A percentile compares a stretch with the other conserved stretches of the same genome.
These are phyloP conservation scores for Phytophthora tentaculata DNA, from an alignment of 352 stramenopile species.

Conservation along the genomic window DNA sequence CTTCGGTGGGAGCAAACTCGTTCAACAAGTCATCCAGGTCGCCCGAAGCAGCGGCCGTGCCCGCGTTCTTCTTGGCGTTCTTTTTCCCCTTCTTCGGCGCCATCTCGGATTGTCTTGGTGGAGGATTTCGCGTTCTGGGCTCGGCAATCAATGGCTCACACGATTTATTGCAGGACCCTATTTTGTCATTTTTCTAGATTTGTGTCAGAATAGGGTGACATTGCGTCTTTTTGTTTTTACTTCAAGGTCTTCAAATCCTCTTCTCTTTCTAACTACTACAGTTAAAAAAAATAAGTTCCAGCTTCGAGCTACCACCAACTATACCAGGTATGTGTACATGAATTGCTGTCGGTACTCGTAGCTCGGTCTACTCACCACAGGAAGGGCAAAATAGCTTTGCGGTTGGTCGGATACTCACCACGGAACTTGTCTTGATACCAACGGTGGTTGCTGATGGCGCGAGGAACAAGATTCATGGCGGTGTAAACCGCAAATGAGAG, in stretches of 20 bases:
- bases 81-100: constrained; percentile 86
- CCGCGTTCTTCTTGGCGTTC: constrained; percentile 59
- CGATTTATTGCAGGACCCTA: constrained; percentile 17
- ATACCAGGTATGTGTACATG: too few species aligned
- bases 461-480: constrained; percentile 54
- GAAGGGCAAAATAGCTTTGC: constrained; percentile 48
- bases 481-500: constrained; percentile 60
- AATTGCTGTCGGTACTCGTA: too few species aligned
- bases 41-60: constrained; percentile 41
- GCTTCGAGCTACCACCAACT: too few species aligned
- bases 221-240: background rate
- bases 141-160: constrained; percentile 39
- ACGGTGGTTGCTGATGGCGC: constrained; percentile 55
- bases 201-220: background rate
- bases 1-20: constrained; percentile 56
- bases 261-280: too few species aligned
- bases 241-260: too few species aligned
- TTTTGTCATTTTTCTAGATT: constrained; percentile 7
- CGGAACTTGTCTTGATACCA: constrained; percentile 69
- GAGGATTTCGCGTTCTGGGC: constrained; percentile 22
- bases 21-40: constrained; percentile 80
- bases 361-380: constrained; percentile 36
- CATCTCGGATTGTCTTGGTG: constrained; percentile 41
- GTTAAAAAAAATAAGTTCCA: too few species aligned
- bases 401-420: constrained; percentile 42